Evolutionary conservation across 164 flowering plant species (phyloP).

Genomic region (Stephania japonica): DNA sequence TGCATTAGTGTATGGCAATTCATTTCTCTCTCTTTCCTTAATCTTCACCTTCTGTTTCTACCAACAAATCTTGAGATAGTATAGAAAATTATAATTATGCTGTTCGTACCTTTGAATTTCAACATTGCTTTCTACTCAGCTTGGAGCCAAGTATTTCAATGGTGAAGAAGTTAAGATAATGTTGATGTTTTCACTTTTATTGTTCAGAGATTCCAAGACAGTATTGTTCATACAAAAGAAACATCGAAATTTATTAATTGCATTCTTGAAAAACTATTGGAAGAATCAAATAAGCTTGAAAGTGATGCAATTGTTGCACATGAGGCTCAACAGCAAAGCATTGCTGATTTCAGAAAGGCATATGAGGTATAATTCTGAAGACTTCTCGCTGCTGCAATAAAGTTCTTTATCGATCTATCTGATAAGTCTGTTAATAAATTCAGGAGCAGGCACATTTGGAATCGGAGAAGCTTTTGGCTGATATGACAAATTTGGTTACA

Average conservation of each 20-base stretch:
- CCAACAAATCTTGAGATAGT: background rate
- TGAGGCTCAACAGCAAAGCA: conserved; percentile 45
- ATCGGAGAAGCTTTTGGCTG: conserved; percentile 76
- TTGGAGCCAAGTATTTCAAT: background rate
- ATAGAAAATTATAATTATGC: background rate
- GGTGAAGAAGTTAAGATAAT: background rate
- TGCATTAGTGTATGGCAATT: too few relatives aligned
- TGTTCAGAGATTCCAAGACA: conserved; percentile 54
- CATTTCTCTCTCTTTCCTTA: background rate
- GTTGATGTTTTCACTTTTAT: background rate
- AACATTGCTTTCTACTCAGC: background rate
- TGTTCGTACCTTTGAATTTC: background rate
- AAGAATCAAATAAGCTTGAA: conserved; percentile 52
- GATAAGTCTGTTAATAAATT: conserved; percentile 1
- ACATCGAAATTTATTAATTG: conserved; percentile 47
- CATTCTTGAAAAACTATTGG: conserved; percentile 44
- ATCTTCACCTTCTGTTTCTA: background rate
- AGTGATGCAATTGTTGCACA: conserved; percentile 38
- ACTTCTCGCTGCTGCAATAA: background rate
- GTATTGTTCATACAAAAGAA: conserved; percentile 42
- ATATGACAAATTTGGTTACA: conserved; percentile 54
- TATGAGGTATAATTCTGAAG: conserved; percentile 32
- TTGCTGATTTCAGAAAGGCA: conserved; percentile 66
- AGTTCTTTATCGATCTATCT: background rate
- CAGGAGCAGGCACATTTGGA: conserved; percentile 83